These are phyloP conservation scores for Penicillium sp. DNA, from an alignment of 2,329 filamentous ascomycete genomes.

Conservation along the genomic window DNA sequence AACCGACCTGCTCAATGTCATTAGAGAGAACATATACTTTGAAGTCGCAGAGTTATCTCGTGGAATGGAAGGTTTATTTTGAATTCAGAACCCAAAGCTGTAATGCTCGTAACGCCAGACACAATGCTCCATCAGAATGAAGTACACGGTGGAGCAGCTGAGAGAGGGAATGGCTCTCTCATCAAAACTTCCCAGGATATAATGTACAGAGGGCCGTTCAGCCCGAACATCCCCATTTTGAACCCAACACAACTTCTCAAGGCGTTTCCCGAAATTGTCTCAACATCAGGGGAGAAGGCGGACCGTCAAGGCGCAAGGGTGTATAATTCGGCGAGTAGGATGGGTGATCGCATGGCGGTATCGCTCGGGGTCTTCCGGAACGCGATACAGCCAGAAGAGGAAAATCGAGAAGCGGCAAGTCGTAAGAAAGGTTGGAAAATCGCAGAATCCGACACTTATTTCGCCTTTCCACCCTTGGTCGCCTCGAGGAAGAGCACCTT, in stretches of 20 bases:
- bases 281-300: neutral
- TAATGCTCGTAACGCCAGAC: conserved; percentile 28
- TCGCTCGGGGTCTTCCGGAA: neutral
- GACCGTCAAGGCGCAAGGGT: neutral
- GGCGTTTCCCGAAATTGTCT: too few species aligned
- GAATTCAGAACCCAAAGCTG: conserved; percentile 25
- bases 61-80: conserved; percentile 24
- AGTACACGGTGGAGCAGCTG: conserved; percentile 16
- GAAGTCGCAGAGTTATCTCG: conserved; percentile 1
- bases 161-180: conserved; percentile 6
- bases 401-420: neutral
- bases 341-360: neutral
- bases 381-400: neutral
- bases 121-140: conserved; percentile 29
- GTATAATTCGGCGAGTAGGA: neutral
- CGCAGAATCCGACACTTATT: conserved; percentile 29
- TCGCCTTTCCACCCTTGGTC: conserved; percentile 70
- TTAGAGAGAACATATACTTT: neutral
- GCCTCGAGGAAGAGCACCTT: conserved; percentile 95
- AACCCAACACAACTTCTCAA: neutral
- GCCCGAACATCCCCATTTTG: neutral
- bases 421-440: neutral
- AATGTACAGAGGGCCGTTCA: conserved; percentile 27
- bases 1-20: neutral
- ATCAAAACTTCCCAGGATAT: conserved; percentile 21